Evolutionary conservation across 192 early-diverging fungal genomes (phyloP).

Genomic region (Backusella morwellensis): DNA sequence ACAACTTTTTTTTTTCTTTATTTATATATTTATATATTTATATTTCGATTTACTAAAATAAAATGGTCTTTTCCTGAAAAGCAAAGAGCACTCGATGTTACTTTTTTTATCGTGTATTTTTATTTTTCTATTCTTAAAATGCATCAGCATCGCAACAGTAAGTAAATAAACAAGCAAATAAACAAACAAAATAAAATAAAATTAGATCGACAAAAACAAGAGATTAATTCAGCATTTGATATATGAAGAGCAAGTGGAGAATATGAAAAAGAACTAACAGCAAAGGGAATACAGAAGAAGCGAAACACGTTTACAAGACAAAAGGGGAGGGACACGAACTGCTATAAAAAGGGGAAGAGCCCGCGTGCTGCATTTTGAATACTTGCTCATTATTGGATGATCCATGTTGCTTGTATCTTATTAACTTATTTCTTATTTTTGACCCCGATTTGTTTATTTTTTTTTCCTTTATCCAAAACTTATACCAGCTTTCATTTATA

Average conservation of each 20-base stretch:
- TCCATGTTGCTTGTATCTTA: conserved; percentile 5
- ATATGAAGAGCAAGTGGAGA: too few species aligned
- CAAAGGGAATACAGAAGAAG: not conserved
- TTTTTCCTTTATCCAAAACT: not conserved
- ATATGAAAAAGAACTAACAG: not conserved
- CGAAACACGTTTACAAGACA: not conserved
- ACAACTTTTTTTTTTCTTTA: too few species aligned
- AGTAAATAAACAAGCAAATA: too few species aligned
- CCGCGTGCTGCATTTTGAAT: conserved; percentile 1
- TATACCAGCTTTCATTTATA: not conserved
- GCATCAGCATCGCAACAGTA: too few species aligned
- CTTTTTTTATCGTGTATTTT: too few species aligned
- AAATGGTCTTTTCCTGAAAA: too few species aligned
- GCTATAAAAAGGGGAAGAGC: not conserved
- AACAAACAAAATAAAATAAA: too few species aligned
- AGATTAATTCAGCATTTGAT: not conserved
- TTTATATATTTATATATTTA: too few species aligned
- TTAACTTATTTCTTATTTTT: conserved; percentile 9
- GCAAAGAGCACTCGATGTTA: too few species aligned
- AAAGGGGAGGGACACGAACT: not conserved
- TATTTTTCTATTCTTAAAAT: too few species aligned
- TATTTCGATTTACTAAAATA: too few species aligned
- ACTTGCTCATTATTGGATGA: conserved; percentile 1
- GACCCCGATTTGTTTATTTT: not conserved
- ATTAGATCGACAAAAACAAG: not conserved